A percentile compares a stretch with the other conserved stretches of the same genome.
Conservation (phyloP, 192 early-diverging fungal species). For the Gorgonomyces haynaldii region DNA sequence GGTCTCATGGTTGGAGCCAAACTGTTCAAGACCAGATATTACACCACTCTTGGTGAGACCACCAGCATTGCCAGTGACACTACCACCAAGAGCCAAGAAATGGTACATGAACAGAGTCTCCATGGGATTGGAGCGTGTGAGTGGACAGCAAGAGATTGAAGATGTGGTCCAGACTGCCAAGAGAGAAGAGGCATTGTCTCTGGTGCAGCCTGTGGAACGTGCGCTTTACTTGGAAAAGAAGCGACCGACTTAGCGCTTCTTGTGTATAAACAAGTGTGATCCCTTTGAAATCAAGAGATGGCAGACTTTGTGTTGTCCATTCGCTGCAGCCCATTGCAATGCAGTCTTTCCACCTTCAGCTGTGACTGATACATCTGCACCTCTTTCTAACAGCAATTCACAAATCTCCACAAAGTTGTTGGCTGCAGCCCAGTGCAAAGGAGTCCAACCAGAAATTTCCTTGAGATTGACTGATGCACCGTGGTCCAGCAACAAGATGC, state of each 20-base stretch:
- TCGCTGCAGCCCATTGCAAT: too few relatives aligned
- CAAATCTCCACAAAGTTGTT: too few relatives aligned
- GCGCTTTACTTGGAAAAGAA: slow-evolving; percentile 3
- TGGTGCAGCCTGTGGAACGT: neutral
- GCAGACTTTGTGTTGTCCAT: too few relatives aligned
- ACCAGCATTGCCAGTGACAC: slow-evolving; percentile 35
- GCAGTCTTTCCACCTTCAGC: too few relatives aligned
- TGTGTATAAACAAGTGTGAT: neutral
- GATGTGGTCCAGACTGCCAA: neutral
- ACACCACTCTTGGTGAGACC: slow-evolving; percentile 30
- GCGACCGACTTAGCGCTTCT: neutral
- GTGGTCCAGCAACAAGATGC: too few relatives aligned
- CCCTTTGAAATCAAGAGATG: too few relatives aligned
- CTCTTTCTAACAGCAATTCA: too few relatives aligned
- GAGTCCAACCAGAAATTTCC: too few relatives aligned
- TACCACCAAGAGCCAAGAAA: slow-evolving; percentile 34
- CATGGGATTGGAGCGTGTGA: slow-evolving; percentile 38
- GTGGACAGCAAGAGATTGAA: neutral
- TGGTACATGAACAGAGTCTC: slow-evolving; percentile 47
- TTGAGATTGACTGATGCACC: too few relatives aligned
- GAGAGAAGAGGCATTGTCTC: slow-evolving; percentile 2
- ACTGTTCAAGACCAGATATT: slow-evolving; percentile 23
- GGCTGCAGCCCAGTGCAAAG: too few relatives aligned
- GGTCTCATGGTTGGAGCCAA: slow-evolving; percentile 27
- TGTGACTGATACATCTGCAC: too few relatives aligned